Percentiles rank a stretch among this genome's conserved stretches.
These are phyloP conservation scores for Candida succiphila DNA, from an alignment of 805 yeast species.

Conservation along the genomic window DNA sequence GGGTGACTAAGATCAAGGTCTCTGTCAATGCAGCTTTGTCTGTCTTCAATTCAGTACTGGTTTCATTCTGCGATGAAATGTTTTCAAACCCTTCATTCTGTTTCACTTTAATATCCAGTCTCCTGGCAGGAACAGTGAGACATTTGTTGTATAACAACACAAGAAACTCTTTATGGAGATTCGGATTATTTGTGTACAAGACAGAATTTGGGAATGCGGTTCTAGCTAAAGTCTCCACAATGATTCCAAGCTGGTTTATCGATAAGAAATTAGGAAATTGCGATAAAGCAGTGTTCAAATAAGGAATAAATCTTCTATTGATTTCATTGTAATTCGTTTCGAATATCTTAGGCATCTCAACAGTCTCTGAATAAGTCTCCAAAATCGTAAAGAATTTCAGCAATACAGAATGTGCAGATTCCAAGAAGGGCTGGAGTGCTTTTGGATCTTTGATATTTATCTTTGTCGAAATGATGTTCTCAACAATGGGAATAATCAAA, in stretches of 20 bases:
- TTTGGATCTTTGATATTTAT: slow-evolving; percentile 4
- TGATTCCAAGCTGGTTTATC: slow-evolving; percentile 44
- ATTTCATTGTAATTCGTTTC: slow-evolving; percentile 5
- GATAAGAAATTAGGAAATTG: slow-evolving; percentile 53
- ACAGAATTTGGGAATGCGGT: slow-evolving; percentile 27
- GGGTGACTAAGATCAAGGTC: slow-evolving; percentile 39
- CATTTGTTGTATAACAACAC: slow-evolving; percentile 32
- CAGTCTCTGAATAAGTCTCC: slow-evolving; percentile 11
- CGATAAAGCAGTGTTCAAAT: slow-evolving; percentile 33
- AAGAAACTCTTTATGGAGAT: slow-evolving; percentile 25
- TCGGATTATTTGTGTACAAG: slow-evolving; percentile 19
- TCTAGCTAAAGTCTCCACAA: slow-evolving; percentile 45
- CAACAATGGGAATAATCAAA: slow-evolving; percentile 15
- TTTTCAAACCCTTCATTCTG: slow-evolving; percentile 2
- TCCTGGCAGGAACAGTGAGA: slow-evolving; percentile 16
- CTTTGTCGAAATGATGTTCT: slow-evolving; percentile 9
- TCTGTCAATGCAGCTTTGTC: slow-evolving; percentile 38
- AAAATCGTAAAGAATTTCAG: slow-evolving; percentile 19
- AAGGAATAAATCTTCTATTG: slow-evolving; percentile 19
- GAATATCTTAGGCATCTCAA: slow-evolving; percentile 11
- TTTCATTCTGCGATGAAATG: slow-evolving; percentile 10
- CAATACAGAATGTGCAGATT: slow-evolving; percentile 57
- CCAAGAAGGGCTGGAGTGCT: slow-evolving; percentile 28
- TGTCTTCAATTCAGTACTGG: slow-evolving; percentile 14
- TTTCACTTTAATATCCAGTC: neutral